Evolutionary conservation across 371 early-diverging fungal species (phyloP).

Genomic region (Parasitella parasitica): DNA sequence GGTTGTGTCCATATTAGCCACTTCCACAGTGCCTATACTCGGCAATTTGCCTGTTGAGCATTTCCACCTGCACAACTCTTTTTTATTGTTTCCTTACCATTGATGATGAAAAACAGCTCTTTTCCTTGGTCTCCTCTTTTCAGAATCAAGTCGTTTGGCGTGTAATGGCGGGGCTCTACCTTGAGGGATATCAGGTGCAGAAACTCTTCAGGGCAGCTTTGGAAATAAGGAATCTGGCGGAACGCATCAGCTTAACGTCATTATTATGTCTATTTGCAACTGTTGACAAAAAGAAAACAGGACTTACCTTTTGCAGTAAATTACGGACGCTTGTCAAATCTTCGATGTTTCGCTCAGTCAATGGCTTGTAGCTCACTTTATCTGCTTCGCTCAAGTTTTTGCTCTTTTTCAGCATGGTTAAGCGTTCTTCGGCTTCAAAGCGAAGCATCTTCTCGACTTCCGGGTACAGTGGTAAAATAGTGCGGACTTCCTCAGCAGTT

Average conservation of each 20-base stretch:
- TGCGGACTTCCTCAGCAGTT: constrained; percentile 56
- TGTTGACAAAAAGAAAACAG: no score
- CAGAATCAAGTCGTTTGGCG: constrained; percentile 47
- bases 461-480: constrained; percentile 52
- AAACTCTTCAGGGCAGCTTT: constrained; percentile 52
- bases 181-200: constrained; percentile 52
- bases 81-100: constrained; percentile 62
- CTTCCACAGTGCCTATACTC: constrained; percentile 40
- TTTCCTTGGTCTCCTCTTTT: constrained; percentile 72
- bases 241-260: neutral
- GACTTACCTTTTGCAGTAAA: constrained; percentile 33
- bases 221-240: constrained; percentile 52
- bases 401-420: constrained; percentile 37
- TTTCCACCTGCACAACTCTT: no score
- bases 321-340: constrained; percentile 28
- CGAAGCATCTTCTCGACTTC: constrained; percentile 55
- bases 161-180: constrained; percentile 52
- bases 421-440: constrained; percentile 61
- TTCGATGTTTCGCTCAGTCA: constrained; percentile 24
- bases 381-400: constrained; percentile 2
- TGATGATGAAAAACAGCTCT: constrained; percentile 80
- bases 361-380: constrained; percentile 14
- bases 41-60: no score
- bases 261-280: neutral
- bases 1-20: constrained; percentile 16